Evolutionary conservation across 2,329 filamentous ascomycete genomes (phyloP).

Genomic region (Epichloe glyceriae): DNA sequence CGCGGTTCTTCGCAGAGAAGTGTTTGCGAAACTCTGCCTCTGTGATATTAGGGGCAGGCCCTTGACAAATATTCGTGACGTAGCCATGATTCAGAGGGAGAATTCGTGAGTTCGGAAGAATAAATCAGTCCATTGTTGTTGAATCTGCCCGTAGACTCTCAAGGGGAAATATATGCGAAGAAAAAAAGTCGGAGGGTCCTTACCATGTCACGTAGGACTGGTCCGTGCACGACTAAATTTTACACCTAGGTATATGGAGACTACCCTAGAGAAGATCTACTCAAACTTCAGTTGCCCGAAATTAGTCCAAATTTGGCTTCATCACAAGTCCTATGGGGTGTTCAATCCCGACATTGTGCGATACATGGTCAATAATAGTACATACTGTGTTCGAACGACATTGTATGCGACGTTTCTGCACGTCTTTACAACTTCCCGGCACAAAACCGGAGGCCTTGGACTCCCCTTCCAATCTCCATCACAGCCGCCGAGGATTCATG

Average conservation of each 20-base stretch:
- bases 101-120: not conserved
- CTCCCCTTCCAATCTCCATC: too few species aligned
- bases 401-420: too few species aligned
- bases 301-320: too few species aligned
- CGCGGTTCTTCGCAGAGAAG: constrained; percentile 59
- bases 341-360: too few species aligned
- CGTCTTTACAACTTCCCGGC: too few species aligned
- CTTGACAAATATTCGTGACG: constrained; percentile 67
- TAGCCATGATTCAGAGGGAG: constrained; percentile 28
- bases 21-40: constrained; percentile 81
- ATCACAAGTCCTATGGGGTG: too few species aligned
- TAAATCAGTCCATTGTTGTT: not conserved
- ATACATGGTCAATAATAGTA: too few species aligned
- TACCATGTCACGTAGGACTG: constrained; percentile 10
- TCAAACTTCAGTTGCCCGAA: too few species aligned
- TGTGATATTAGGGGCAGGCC: constrained; percentile 69
- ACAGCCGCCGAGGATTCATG: too few species aligned
- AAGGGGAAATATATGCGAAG: not conserved
- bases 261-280: constrained; percentile 1
- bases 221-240: constrained; percentile 11
- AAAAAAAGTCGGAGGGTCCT: constrained; percentile 18
- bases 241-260: too few species aligned
- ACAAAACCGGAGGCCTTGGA: too few species aligned
- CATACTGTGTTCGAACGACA: too few species aligned
- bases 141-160: constrained; percentile 7